phyloP scores from a whole-genome alignment of 2,329 filamentous ascomycete genomes.

The Arachnomyces sp. region DNA sequence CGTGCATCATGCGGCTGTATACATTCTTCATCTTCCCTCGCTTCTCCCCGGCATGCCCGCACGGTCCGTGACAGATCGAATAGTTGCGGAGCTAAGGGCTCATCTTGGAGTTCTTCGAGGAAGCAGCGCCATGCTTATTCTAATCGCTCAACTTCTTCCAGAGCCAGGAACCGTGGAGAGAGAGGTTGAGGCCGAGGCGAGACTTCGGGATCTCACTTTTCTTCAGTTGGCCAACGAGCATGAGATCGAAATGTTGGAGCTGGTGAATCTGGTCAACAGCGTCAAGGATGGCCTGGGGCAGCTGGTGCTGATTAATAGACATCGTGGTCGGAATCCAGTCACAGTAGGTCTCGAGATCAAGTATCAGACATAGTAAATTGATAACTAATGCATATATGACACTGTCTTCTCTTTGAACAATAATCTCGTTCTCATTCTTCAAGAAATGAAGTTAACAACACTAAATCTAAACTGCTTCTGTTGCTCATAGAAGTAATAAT shows the following conservation, averaged over 20 bases:
- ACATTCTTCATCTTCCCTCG: conserved; percentile 24
- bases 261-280: conserved; percentile 21
- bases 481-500: no score
- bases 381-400: no score
- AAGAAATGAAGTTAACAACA: no score
- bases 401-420: no score
- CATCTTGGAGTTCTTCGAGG: conserved; percentile 25
- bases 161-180: conserved; percentile 15
- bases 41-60: conserved; percentile 7
- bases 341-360: conserved; percentile 15
- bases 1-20: conserved; percentile 26
- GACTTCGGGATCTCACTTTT: conserved; percentile 22
- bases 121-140: conserved; percentile 21
- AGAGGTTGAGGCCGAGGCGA: conserved; percentile 17
- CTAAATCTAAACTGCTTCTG: no score
- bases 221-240: conserved; percentile 23
- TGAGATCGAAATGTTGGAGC: conserved; percentile 22
- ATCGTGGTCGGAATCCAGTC: conserved; percentile 11
- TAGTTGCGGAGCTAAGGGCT: conserved; percentile 22
- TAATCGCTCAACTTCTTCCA: conserved; percentile 19
- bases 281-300: conserved; percentile 18
- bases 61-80: conserved; percentile 8
- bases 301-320: conserved; percentile 16
- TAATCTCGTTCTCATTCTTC: no score
- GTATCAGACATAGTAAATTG: conserved; percentile 13